A percentile compares a stretch with the other conserved stretches of the same genome.
Evolutionary conservation across 2,329 filamentous ascomycete genomes (phyloP).

Genomic region (Rasamsonia emersonii): DNA sequence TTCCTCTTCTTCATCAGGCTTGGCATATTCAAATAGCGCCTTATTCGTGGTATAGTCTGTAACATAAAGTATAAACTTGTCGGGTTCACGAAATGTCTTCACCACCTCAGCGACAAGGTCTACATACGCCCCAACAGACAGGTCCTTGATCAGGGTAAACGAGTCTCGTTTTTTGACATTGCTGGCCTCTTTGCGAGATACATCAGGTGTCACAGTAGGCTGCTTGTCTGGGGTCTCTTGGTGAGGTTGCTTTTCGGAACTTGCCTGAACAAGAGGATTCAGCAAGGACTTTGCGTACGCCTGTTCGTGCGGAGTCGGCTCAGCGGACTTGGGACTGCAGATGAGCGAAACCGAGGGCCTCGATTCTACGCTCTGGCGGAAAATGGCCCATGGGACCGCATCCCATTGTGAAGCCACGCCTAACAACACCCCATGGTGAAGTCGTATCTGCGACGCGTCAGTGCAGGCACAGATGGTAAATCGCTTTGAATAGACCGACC

Average conservation of each 20-base stretch:
- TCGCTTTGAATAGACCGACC: constrained; percentile 30
- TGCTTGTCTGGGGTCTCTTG: not conserved
- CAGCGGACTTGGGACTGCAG: constrained; percentile 20
- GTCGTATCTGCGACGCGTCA: constrained; percentile 7
- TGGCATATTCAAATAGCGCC: constrained; percentile 49
- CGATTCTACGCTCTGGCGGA: constrained; percentile 18
- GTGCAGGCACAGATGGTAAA: not conserved
- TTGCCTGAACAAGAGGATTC: constrained; percentile 8
- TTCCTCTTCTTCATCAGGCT: constrained; percentile 25
- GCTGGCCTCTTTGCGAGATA: not conserved
- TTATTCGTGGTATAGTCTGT: constrained; percentile 74
- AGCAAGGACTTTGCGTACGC: constrained; percentile 20
- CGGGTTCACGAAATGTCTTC: constrained; percentile 40
- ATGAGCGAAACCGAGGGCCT: constrained; percentile 14
- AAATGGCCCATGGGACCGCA: constrained; percentile 26
- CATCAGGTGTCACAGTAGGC: not conserved
- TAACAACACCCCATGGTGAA: constrained; percentile 16
- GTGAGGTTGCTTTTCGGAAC: not conserved
- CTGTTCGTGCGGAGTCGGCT: constrained; percentile 21
- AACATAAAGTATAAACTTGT: constrained; percentile 58
- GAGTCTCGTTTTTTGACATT: constrained; percentile 33
- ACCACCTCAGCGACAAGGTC: constrained; percentile 68
- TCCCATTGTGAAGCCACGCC: constrained; percentile 21
- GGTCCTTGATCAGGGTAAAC: constrained; percentile 57
- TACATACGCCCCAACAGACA: constrained; percentile 49